Base-by-base conservation (phyloP, 257 asterid species). In the Capsicum chinense region DNA sequence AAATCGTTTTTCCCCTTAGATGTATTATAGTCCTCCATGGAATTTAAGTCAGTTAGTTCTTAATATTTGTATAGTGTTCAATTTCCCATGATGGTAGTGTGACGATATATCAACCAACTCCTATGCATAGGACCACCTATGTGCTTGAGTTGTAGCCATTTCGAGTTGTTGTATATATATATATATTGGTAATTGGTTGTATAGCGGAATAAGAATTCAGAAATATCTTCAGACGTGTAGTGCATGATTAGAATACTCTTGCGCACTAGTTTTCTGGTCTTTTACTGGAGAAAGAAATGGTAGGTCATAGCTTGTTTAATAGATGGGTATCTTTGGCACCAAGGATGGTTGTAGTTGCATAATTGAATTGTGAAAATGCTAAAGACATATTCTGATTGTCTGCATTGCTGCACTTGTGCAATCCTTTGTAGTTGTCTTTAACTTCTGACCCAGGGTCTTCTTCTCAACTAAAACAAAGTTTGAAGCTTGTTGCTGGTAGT, bases 311-410 rank as follows among this genome's bases (percentile, higher is more conserved):
- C 37, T 48, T 48, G 39, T 73, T 73, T 73, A 21, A 73, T 47
- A 48, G 59, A 52, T 48, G 59, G 60, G n/a, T 73, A 73, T 73
- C 80, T 73, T 73, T 73, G 80, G 80, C 57, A 48, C 80, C 42
- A 73, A 73, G 80, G 19, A 73, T 12, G 7, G 59, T 19, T 74
- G 60, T 74, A 48, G n/a, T 48, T 74, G 80, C 60, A 11, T 50
- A 74, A 50, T 74, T 48, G 62, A 33, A 19, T 74, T 12, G 3
- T 50, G 80, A 50, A 48, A 74, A 21, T 73, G 39, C 19, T 48
- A 6, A 39, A 73, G 42, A 73, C 59, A 21, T 73, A 47, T 47
- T n/a, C 44, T 70, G 35, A 9, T 70, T 9, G 35, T 70, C 37
- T 44, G 14, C 56, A 17, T 70, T 44, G 79, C 9, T 42, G 57